These are phyloP conservation scores for Lactifluus subvellereus DNA, from an alignment of 768 basidiomycete species.

Conservation along the genomic window DNA sequence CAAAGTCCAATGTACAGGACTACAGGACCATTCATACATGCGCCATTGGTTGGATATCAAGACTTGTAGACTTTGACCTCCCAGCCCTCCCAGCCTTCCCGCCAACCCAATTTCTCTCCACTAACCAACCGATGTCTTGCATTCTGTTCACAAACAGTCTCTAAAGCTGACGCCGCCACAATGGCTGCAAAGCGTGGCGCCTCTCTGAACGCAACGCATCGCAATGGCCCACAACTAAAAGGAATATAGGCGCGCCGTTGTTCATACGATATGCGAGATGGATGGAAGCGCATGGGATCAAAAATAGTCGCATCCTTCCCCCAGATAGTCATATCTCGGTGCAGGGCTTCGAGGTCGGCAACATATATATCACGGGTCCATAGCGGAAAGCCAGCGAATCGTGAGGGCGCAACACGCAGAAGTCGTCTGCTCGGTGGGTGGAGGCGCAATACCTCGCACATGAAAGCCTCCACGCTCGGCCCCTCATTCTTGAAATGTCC, in stretches of 20 bases:
- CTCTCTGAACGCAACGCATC: slow-evolving; percentile 46
- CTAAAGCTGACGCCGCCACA: slow-evolving; percentile 40
- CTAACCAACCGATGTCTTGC: slow-evolving; percentile 26
- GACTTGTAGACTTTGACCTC: not conserved
- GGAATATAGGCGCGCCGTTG: slow-evolving; percentile 31
- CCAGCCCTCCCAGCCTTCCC: slow-evolving; percentile 47
- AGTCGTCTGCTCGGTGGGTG: slow-evolving; percentile 49
- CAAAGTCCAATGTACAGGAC: no score
- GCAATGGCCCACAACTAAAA: slow-evolving; percentile 46
- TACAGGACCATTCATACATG: no score
- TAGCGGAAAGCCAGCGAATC: slow-evolving; percentile 7
- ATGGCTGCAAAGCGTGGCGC: slow-evolving; percentile 48
- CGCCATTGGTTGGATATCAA: no score
- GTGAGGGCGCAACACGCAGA: slow-evolving; percentile 26
- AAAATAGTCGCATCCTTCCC: slow-evolving; percentile 35
- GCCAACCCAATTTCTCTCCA: slow-evolving; percentile 33
- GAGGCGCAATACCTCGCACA: slow-evolving; percentile 44
- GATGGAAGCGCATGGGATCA: slow-evolving; percentile 40
- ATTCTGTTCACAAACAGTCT: slow-evolving; percentile 31
- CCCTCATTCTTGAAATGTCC: slow-evolving; percentile 10
- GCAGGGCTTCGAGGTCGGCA: slow-evolving; percentile 27
- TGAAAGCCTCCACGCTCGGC: slow-evolving; percentile 35
- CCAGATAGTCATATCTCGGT: slow-evolving; percentile 34
- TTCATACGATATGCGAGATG: slow-evolving; percentile 24
- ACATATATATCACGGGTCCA: slow-evolving; percentile 20